Conservation (phyloP, 192 early-diverging fungal genomes). For the Gonapodya sp. region DNA sequence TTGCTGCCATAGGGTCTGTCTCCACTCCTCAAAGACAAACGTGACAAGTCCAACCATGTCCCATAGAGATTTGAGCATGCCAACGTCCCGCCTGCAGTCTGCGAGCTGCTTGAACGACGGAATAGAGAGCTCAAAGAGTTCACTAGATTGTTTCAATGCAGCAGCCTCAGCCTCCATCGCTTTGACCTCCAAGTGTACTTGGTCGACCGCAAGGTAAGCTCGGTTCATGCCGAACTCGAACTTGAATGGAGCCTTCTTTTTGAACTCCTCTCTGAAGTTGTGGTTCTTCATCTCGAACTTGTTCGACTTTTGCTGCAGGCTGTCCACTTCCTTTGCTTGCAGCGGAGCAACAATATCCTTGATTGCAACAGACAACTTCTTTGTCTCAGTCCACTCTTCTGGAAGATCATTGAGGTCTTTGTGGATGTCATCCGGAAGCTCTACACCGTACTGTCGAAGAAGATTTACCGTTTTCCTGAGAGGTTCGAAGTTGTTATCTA, state of each 20-base stretch:
- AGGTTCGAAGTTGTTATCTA: conserved; percentile 56
- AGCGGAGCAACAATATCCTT: conserved; percentile 55
- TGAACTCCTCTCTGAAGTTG: conserved; percentile 53
- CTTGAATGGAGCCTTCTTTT: conserved; percentile 61
- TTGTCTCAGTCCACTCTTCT: conserved; percentile 56
- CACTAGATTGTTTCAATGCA: conserved; percentile 44
- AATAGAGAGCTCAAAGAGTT: conserved; percentile 54
- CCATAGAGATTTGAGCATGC: conserved; percentile 54
- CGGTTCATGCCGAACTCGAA: conserved; percentile 40
- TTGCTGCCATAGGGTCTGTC: conserved; percentile 47
- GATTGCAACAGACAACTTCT: conserved; percentile 47
- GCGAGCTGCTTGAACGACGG: conserved; percentile 48
- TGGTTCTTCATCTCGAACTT: conserved; percentile 52
- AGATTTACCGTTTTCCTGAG: conserved; percentile 54
- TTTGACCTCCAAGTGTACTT: conserved; percentile 39
- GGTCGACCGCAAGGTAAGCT: conserved; percentile 43
- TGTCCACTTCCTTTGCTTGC: conserved; percentile 54
- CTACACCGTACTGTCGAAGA: conserved; percentile 50
- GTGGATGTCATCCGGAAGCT: conserved; percentile 55
- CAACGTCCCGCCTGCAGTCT: conserved; percentile 50
- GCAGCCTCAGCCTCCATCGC: conserved; percentile 49
- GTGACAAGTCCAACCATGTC: conserved; percentile 53
- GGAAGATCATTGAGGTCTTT: conserved; percentile 55
- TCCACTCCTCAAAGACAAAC: conserved; percentile 54
- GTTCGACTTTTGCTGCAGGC: conserved; percentile 60